phyloP scores from a whole-genome alignment of 1,284 basidiomycete species.

The Phellopilus nigrolimitatus region DNA sequence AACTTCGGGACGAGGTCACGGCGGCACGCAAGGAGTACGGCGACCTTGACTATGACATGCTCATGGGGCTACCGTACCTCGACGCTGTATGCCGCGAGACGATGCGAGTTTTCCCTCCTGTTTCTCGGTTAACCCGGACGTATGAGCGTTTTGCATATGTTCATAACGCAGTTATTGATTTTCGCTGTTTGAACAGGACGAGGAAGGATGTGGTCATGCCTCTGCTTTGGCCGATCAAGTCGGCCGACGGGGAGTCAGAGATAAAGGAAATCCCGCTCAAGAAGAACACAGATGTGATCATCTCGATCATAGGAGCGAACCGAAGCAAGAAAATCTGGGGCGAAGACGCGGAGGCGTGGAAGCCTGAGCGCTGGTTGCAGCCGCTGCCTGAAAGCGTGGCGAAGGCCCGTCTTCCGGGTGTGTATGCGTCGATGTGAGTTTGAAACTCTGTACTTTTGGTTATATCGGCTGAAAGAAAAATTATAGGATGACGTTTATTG shows the following conservation, averaged over 20 bases:
- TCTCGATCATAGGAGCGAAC: conserved; percentile 23
- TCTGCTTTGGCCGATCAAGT: conserved; percentile 20
- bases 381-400: conserved; percentile 13
- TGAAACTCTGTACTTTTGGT: background rate
- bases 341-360: conserved; percentile 23
- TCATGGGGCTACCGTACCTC: conserved; percentile 37
- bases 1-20: conserved; percentile 28
- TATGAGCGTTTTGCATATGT: background rate
- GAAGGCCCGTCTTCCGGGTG: conserved; percentile 21
- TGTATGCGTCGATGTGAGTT: conserved; percentile 24
- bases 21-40: conserved; percentile 22
- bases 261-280: conserved; percentile 19
- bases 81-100: conserved; percentile 46
- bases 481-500: conserved; percentile 19
- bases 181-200: conserved; percentile 6
- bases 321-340: conserved; percentile 23
- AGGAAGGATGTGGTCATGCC: conserved; percentile 21
- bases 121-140: conserved; percentile 27
- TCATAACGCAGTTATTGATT: background rate
- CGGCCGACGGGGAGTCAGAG: conserved; percentile 12
- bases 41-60: conserved; percentile 33
- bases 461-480: too few species aligned
- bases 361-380: conserved; percentile 25
- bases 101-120: conserved; percentile 37
- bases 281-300: conserved; percentile 22